Evolutionary conservation across 2,329 filamentous ascomycete genomes (phyloP).

Genomic region (Thielaviopsis euricoi): DNA sequence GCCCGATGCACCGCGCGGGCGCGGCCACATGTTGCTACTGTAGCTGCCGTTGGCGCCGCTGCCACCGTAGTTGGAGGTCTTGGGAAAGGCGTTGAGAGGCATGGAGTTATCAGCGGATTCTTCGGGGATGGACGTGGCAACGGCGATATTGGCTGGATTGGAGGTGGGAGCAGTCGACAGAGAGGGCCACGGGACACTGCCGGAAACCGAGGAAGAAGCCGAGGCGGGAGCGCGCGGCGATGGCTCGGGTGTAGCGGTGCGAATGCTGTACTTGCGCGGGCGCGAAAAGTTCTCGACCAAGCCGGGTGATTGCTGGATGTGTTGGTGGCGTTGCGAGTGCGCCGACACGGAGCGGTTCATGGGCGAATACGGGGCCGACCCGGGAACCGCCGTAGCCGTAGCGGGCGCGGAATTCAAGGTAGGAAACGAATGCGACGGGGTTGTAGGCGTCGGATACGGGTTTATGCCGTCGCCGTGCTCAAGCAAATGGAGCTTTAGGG

Average conservation of each 20-base stretch:
- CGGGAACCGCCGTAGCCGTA: neutral
- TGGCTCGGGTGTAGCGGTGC: conserved; percentile 8
- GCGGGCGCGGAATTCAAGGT: neutral
- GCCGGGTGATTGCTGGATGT: neutral
- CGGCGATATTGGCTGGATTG: neutral
- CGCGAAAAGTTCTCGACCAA: conserved; percentile 42
- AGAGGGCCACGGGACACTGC: neutral
- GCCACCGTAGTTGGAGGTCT: neutral
- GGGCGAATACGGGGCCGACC: neutral
- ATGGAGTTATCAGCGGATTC: neutral
- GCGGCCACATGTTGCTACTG: conserved; percentile 6
- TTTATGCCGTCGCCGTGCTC: neutral
- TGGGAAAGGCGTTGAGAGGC: neutral
- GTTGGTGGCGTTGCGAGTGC: neutral
- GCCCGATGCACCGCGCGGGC: conserved; percentile 20
- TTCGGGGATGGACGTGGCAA: neutral
- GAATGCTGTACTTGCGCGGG: conserved; percentile 37
- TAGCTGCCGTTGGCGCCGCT: neutral
- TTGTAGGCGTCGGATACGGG: neutral
- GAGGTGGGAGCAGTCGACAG: neutral
- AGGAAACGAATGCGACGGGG: neutral
- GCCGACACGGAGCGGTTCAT: neutral
- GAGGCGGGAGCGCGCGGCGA: conserved; percentile 7
- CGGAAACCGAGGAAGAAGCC: neutral
- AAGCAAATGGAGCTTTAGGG: neutral